phyloP scores from a whole-genome alignment of 2,329 filamentous ascomycete species.

The Penicillium sp. region DNA sequence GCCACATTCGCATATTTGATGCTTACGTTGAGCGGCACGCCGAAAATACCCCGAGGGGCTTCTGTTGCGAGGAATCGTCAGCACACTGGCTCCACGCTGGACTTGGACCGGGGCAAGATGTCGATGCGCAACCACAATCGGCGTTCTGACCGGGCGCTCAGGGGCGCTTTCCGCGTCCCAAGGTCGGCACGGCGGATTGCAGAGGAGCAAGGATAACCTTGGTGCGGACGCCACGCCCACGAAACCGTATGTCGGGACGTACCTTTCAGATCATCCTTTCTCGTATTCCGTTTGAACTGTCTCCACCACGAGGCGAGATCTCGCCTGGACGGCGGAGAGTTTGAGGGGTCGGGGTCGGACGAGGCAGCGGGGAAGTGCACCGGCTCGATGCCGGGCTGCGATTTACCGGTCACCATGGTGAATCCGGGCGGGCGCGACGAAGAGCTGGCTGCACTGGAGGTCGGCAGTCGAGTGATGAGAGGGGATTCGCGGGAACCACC shows the following conservation, averaged over 20 bases:
- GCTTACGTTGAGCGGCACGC: constrained; percentile 86
- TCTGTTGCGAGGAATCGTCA: constrained; percentile 20
- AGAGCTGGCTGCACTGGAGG: not conserved
- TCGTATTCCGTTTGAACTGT: constrained; percentile 74
- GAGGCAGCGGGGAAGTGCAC: constrained; percentile 33
- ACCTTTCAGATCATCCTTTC: constrained; percentile 65
- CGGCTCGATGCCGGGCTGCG: constrained; percentile 35
- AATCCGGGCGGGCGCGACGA: constrained; percentile 1
- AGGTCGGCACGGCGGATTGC: not conserved
- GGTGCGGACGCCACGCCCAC: not conserved
- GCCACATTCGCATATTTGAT: constrained; percentile 98
- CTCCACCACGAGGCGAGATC: constrained; percentile 98
- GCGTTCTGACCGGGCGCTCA: not conserved
- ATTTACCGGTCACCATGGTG: constrained; percentile 40
- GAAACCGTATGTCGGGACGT: constrained; percentile 23
- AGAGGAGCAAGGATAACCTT: not conserved
- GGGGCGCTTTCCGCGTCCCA: not conserved
- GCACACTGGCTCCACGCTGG: not conserved
- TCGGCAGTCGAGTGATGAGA: constrained; percentile 5
- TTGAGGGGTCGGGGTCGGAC: constrained; percentile 48
- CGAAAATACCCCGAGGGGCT: constrained; percentile 76
- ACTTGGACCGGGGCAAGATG: not conserved
- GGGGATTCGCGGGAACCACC: constrained; percentile 20
- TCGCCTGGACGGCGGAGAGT: constrained; percentile 77
- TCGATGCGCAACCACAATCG: not conserved